Conservation (phyloP, 2,329 filamentous ascomycete genomes). For the Neofusicoccum ribis region DNA sequence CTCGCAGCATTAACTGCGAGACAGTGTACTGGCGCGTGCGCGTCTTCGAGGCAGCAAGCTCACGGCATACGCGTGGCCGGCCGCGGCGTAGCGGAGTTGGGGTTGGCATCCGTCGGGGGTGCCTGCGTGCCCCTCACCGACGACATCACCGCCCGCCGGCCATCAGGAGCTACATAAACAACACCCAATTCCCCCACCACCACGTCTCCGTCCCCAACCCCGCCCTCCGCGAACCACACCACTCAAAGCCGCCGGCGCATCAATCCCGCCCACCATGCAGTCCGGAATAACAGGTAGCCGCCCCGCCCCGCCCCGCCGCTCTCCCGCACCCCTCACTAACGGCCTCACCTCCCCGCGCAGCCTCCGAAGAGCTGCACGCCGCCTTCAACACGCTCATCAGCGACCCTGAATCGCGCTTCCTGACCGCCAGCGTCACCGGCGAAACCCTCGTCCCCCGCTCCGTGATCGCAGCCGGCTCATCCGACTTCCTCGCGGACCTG, state of each 20-base stretch:
- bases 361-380: slow-evolving; percentile 73
- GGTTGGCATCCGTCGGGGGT: not conserved
- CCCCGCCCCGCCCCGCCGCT: not conserved
- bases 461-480: slow-evolving; percentile 51
- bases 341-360: slow-evolving; percentile 44
- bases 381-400: slow-evolving; percentile 71
- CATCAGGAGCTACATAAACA: slow-evolving; percentile 20
- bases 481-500: slow-evolving; percentile 66
- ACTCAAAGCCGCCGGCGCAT: not conserved
- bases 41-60: not conserved
- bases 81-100: not conserved
- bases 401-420: slow-evolving; percentile 63
- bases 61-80: not conserved
- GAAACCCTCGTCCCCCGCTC: slow-evolving; percentile 67
- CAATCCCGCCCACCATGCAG: slow-evolving; percentile 60
- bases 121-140: not conserved
- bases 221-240: not conserved
- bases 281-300: slow-evolving; percentile 71
- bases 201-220: not conserved
- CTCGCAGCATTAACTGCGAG: not conserved
- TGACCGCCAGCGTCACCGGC: slow-evolving; percentile 68
- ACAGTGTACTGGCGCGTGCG: not conserved
- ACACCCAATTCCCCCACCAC: not conserved
- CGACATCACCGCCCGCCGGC: slow-evolving; percentile 9
- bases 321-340: slow-evolving; percentile 24